Evolutionary conservation across 371 early-diverging fungal genomes (phyloP).

Genomic region (Mortierella sp.): DNA sequence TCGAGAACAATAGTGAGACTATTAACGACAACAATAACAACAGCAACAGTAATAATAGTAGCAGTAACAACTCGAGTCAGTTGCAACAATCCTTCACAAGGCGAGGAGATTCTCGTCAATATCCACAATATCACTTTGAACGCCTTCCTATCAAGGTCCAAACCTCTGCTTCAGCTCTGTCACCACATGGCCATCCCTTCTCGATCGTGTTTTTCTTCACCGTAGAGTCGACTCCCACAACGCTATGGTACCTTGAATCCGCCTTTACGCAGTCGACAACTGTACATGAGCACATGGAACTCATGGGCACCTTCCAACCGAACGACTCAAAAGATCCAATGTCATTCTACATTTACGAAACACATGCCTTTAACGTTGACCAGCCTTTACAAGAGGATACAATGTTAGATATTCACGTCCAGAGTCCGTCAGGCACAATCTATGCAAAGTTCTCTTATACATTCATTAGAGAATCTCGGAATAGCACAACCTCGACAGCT

Average conservation of each 20-base stretch:
- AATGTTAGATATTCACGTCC: slow-evolving; percentile 33
- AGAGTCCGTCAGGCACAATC: slow-evolving; percentile 27
- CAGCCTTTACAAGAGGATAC: slow-evolving; percentile 39
- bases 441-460: slow-evolving; percentile 43
- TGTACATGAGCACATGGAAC: slow-evolving; percentile 35
- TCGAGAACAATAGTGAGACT: not conserved
- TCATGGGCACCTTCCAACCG: slow-evolving; percentile 47
- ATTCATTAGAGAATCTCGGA: slow-evolving; percentile 17
- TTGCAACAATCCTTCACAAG: not conserved
- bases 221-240: slow-evolving; percentile 24
- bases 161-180: slow-evolving; percentile 25
- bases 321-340: slow-evolving; percentile 24
- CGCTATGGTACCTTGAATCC: slow-evolving; percentile 45
- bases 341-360: slow-evolving; percentile 47
- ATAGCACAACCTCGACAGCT: not conserved
- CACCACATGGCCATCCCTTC: slow-evolving; percentile 28
- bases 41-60: not conserved
- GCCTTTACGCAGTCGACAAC: slow-evolving; percentile 37
- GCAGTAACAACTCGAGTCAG: slow-evolving; percentile 3
- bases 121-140: slow-evolving; percentile 30
- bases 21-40: not conserved
- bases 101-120: not conserved
- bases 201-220: slow-evolving; percentile 52
- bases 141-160: slow-evolving; percentile 42
- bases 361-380: slow-evolving; percentile 18